These are phyloP conservation scores for Phytophthora sp. DNA, from an alignment of 352 stramenopile genomes.

Conservation along the genomic window DNA sequence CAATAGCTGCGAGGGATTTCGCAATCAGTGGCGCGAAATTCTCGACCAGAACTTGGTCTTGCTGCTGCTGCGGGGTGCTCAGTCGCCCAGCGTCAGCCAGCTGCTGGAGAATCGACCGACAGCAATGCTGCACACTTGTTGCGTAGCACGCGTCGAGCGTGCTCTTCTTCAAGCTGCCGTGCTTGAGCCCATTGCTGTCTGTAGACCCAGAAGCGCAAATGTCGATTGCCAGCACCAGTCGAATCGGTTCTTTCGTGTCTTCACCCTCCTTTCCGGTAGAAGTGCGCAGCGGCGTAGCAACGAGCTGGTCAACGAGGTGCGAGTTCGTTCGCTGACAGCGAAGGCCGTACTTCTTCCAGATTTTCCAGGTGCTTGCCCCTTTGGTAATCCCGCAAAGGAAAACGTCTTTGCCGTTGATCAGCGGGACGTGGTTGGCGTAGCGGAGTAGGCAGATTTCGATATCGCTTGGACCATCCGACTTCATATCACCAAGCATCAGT, in stretches of 20 bases:
- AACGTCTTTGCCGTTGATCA: conserved; percentile 68
- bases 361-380: conserved; percentile 38
- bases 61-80: conserved; percentile 55
- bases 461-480: conserved; percentile 7
- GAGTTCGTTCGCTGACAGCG: conserved; percentile 37
- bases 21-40: conserved; percentile 64
- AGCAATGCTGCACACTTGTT: conserved; percentile 42
- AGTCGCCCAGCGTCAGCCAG: conserved; percentile 49
- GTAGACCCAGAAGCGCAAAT: conserved; percentile 32
- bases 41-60: conserved; percentile 55
- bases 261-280: conserved; percentile 8
- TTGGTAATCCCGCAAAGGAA: conserved; percentile 60
- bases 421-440: conserved; percentile 76
- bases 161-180: conserved; percentile 60
- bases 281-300: conserved; percentile 36
- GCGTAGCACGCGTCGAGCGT: conserved; percentile 56
- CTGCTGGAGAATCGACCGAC: conserved; percentile 50
- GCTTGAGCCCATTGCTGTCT: conserved; percentile 40
- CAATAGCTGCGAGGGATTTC: conserved; percentile 50
- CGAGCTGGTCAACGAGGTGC: conserved; percentile 59
- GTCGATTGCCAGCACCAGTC: conserved; percentile 64
- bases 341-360: conserved; percentile 71
- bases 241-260: not conserved
- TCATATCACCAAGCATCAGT: conserved; percentile 36
- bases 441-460: conserved; percentile 73